Conservation (phyloP, 2,329 filamentous ascomycete species). For the Colletotrichum salicis region DNA sequence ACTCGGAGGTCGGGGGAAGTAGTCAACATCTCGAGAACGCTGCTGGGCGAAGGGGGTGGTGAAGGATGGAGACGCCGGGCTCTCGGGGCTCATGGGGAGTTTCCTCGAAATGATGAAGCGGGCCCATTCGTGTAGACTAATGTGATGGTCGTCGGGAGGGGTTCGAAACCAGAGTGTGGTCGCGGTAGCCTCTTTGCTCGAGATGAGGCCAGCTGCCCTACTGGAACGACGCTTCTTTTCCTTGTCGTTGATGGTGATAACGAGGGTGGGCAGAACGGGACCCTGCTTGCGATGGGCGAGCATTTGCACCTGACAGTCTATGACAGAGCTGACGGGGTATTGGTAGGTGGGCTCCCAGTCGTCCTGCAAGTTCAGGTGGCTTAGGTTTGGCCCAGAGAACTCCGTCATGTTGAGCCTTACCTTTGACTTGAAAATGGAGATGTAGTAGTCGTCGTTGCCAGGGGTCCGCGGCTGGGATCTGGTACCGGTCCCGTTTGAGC, state of each 20-base stretch:
- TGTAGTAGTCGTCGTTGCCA: conserved; percentile 54
- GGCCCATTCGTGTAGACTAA: conserved; percentile 69
- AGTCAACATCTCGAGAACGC: conserved; percentile 53
- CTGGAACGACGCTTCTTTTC: conserved; percentile 73
- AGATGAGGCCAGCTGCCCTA: conserved; percentile 66
- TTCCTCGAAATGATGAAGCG: conserved; percentile 61
- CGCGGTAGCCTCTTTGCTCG: conserved; percentile 60
- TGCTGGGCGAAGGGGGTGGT: conserved; percentile 57
- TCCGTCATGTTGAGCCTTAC: conserved; percentile 45
- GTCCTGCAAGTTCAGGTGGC: conserved; percentile 49
- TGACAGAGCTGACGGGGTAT: conserved; percentile 62
- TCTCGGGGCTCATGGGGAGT: conserved; percentile 59
- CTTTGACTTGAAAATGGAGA: conserved; percentile 68
- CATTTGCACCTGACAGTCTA: conserved; percentile 68
- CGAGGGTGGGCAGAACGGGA: conserved; percentile 67
- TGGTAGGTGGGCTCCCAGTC: conserved; percentile 66
- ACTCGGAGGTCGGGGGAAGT: conserved; percentile 56
- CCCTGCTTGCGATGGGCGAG: conserved; percentile 71
- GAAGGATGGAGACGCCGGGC: conserved; percentile 64
- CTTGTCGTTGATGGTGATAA: conserved; percentile 69
- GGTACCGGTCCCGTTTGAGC: conserved; percentile 46
- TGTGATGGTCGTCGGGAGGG: conserved; percentile 60
- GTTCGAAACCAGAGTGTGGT: conserved; percentile 68
- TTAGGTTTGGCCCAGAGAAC: conserved; percentile 15
- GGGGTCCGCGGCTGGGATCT: conserved; percentile 46